Percentiles rank a stretch among this genome's conserved stretches.
phyloP scores from a whole-genome alignment of 306 rosid species.

The Vicia faba region DNA sequence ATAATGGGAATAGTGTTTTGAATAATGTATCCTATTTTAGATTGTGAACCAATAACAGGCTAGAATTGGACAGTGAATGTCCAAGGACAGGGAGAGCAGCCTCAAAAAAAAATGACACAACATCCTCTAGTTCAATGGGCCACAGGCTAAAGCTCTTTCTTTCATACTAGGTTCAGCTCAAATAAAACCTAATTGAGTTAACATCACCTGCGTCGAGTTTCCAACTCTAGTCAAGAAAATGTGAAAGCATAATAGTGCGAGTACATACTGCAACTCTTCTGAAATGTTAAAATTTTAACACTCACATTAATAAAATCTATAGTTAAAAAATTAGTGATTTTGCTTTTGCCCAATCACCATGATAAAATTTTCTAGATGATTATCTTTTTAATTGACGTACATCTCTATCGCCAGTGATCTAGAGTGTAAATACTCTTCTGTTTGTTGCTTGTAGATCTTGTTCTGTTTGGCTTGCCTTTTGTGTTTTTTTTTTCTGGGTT shows the following conservation, averaged over 20 bases:
- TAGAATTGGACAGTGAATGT: constrained; percentile 3
- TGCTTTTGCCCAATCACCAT: constrained; percentile 4
- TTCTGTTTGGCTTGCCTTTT: no score
- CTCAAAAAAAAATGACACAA: constrained; percentile 5
- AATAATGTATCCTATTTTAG: not conserved
- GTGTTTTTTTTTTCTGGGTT: no score
- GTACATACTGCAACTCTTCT: not conserved
- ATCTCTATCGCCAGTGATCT: constrained; percentile 7
- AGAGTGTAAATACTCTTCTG: not conserved
- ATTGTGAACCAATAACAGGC: constrained; percentile 10
- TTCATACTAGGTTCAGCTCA: no score
- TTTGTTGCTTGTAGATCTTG: no score
- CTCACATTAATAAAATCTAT: not conserved
- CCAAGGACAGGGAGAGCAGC: constrained; percentile 10
- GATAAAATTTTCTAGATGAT: not conserved
- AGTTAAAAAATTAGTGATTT: constrained; percentile 5
- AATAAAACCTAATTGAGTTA: no score
- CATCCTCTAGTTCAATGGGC: not conserved
- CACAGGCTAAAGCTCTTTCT: constrained; percentile 1
- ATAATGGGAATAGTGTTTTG: constrained; percentile 9
- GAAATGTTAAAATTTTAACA: constrained; percentile 7
- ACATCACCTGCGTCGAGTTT: constrained; percentile 28
- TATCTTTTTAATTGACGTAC: constrained; percentile 2
- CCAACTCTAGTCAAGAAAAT: not conserved
- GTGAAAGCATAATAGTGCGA: constrained; percentile 8